Percentiles rank a stretch among this genome's conserved stretches.
Conservation (phyloP, 805 yeast species). For the Saccharomycopsis babjevae region DNA sequence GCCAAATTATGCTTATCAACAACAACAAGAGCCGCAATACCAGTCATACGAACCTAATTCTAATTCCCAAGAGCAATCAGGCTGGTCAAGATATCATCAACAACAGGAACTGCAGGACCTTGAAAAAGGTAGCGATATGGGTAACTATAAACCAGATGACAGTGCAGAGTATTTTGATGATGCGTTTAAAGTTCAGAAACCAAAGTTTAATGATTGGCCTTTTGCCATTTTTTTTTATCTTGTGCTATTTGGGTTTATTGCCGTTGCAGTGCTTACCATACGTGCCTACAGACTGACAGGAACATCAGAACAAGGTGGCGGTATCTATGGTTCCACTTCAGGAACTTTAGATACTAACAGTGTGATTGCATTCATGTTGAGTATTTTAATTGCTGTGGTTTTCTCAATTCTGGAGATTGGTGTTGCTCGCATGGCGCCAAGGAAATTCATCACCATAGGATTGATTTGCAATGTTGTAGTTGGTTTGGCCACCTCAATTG, state of each 20-base stretch:
- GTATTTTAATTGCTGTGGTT: constrained; percentile 10
- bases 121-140: constrained; percentile 11
- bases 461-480: constrained; percentile 55
- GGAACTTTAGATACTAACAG: constrained; percentile 69
- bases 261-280: constrained; percentile 58
- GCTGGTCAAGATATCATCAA: constrained; percentile 7
- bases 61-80: constrained; percentile 3
- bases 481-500: constrained; percentile 69
- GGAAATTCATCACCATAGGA: constrained; percentile 57
- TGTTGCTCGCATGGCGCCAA: constrained; percentile 38
- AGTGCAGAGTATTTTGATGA: constrained; percentile 46
- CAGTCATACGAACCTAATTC: neutral
- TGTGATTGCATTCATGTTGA: constrained; percentile 35
- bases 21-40: constrained; percentile 11
- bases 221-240: constrained; percentile 46
- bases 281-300: constrained; percentile 46
- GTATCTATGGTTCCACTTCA: constrained; percentile 41
- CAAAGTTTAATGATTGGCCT: constrained; percentile 62
- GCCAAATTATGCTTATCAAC: constrained; percentile 2
- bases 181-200: constrained; percentile 54
- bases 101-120: constrained; percentile 6
- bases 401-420: constrained; percentile 2
- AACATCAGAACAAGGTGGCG: constrained; percentile 46
- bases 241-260: constrained; percentile 55
- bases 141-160: constrained; percentile 24